Base-by-base conservation (phyloP, 2,329 filamentous ascomycete genomes). In the Huntiella omanensis region DNA sequence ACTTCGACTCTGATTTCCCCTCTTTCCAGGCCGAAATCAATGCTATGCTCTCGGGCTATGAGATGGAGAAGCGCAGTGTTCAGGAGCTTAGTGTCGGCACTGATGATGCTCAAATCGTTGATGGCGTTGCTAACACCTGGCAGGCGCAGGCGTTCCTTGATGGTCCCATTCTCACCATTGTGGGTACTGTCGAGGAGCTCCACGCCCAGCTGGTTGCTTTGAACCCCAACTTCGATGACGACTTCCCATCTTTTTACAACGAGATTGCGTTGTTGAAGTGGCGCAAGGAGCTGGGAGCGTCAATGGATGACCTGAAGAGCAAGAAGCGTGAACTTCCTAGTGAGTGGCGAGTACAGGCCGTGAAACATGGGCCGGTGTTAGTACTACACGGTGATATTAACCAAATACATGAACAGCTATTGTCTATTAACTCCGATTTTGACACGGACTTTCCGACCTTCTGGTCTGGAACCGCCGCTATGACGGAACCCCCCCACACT, bases 151-250 rank as follows among this genome's bases (percentile, higher is more conserved):
- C 51, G 5, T 40, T 41, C 4, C 53, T 50, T 2, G 35, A 48
- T n/a, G 49, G 50, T 12, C 52, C 42, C 1, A 44, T 37, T 11
- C 19, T 52, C 8, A 43, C 28, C 15, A 43, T 54, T n/a, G 50
- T 47, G 17, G 52, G 53, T 19, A 54, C 53, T 33, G 36, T 53
- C 19, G 32, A 54, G 46, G 40, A 54, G 33, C 43, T 54, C 11
- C 45, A 51, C 41, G 41, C 16, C 8, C 42, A 50, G 41, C 46
- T 52, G 11, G 17, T 49, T 11, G 37, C 49, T 36, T 40, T 53
- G 10, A 53, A 54, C 41, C 51, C 51, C 28, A 46, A 54, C 47
- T 54, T 46, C 43, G 48, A 52, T 4, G 12, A 39, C 6, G 42
- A 50, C 10, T 53, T 49, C 46, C 43, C 36, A 12, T 7, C 13